Evolutionary conservation across 306 rosid genomes (phyloP), one percentile per base, ranked within the genome.

Genomic region (Vigna trinervia): DNA sequence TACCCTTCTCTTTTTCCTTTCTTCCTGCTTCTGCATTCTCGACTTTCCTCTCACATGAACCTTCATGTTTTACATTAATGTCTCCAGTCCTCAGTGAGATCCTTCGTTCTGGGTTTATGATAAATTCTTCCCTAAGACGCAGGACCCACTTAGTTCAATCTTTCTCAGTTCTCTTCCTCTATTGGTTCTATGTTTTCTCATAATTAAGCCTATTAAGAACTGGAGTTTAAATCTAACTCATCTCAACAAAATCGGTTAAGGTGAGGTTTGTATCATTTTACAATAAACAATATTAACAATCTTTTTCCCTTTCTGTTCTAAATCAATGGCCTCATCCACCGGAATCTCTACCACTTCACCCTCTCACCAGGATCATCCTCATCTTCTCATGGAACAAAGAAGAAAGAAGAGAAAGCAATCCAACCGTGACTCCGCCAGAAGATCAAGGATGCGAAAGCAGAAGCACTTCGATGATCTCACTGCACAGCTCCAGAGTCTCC

Each of bases 131-230:
- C 36, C 85, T 89, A 38, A 81, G 93, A 54, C 96, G 93, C 70
- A 85, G 92, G 74, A 94, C 97, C 78, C 97, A 90, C 77, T 57
- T 95, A 65, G 98, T 90, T 87, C 98, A 95, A 82, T 95, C 98
- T 61, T 92, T 95, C 92, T 95, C 98, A n/a, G 97, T 92, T 23
- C 86, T 89, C 62, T 95, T 95, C 88, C 97, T 95, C 38, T 87
- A 95, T 79, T 95, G 98, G 98, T 95, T 95, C 85, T 95, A 95
- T 75, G 98, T 95, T 28, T 95, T 95, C 41, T 94, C 98, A 86
- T 80, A 84, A 89, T 78, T 32, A 66, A 39, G 54, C 41, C 12
- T 20, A 26, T 26, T 2, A 26, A 26, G 19, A 17, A 17, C 19
- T 17, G 19, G 19, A 17, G 19, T 17, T 17, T 17, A 17, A 17